Percentiles rank a stretch among this genome's conserved stretches.
Evolutionary conservation across 164 flowering plant genomes (phyloP).

Genomic region (Echeveria elegans): DNA sequence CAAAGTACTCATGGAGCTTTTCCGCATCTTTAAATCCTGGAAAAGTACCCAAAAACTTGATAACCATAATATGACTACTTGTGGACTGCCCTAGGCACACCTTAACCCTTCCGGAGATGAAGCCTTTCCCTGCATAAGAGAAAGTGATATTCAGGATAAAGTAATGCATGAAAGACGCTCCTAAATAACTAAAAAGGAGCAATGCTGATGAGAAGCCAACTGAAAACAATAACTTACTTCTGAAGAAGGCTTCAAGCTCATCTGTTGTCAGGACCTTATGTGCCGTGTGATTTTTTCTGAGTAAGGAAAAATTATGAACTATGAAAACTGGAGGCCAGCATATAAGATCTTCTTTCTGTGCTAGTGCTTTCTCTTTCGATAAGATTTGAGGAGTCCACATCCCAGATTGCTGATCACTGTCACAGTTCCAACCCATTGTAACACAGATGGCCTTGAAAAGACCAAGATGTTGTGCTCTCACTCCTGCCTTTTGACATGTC

Average conservation of each 20-base stretch:
- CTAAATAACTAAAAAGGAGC: neutral
- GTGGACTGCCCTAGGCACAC: constrained; percentile 27
- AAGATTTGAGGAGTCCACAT: constrained; percentile 25
- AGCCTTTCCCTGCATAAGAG: constrained; percentile 21
- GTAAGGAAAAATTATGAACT: constrained; percentile 22
- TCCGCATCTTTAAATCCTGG: constrained; percentile 27
- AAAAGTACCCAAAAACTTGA: constrained; percentile 29
- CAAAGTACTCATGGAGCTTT: constrained; percentile 21
- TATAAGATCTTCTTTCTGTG: constrained; percentile 34
- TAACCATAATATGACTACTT: constrained; percentile 24
- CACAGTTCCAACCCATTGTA: constrained; percentile 29
- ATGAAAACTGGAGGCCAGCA: constrained; percentile 36
- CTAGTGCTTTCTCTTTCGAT: constrained; percentile 22
- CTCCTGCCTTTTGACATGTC: constrained; percentile 22
- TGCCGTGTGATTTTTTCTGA: constrained; percentile 13
- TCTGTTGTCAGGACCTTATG: constrained; percentile 22
- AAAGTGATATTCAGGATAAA: neutral
- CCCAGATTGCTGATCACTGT: constrained; percentile 13
- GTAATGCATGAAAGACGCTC: neutral
- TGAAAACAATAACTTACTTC: constrained; percentile 19
- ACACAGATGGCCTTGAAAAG: constrained; percentile 37
- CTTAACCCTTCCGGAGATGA: constrained; percentile 20
- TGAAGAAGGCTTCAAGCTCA: constrained; percentile 22
- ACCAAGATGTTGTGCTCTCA: constrained; percentile 23
- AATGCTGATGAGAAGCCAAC: neutral